Percentiles rank a stretch among this genome's conserved stretches.
Evolutionary conservation across 257 asterid genomes (phyloP).

Genomic region (Solanum piurae): DNA sequence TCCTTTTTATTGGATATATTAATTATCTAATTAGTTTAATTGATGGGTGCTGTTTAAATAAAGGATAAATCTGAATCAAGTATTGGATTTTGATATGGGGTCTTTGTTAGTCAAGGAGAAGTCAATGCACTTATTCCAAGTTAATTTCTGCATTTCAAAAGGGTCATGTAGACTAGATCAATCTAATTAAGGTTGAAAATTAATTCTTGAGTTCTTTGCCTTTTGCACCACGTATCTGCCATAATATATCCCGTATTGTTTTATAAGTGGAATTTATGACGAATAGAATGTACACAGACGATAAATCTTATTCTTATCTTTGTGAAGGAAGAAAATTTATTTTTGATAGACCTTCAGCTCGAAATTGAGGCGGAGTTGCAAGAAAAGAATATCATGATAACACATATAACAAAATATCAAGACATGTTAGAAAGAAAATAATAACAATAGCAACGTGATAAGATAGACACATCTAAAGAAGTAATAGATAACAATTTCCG

Average conservation of each 20-base stretch:
- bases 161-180: background rate
- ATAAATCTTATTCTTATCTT: fast-evolving
- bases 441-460: background rate
- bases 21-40: too few relatives aligned
- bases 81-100: background rate
- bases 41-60: too few relatives aligned
- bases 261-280: background rate
- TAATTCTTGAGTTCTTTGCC: background rate
- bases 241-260: too few relatives aligned
- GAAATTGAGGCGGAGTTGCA: background rate
- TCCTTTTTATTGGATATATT: too few relatives aligned
- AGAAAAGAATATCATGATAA: too few relatives aligned
- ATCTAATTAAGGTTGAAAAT: background rate
- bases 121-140: background rate
- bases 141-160: background rate
- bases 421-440: background rate
- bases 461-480: too few relatives aligned
- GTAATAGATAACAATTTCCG: too few relatives aligned
- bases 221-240: background rate
- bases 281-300: too few relatives aligned
- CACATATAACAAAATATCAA: background rate
- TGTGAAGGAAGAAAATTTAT: fast-evolving
- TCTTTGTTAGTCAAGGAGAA: background rate
- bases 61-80: too few relatives aligned
- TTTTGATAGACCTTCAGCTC: fast-evolving